Evolutionary conservation across 148 eudicot species (phyloP).

Genomic region (Hydrangea macrophylla): DNA sequence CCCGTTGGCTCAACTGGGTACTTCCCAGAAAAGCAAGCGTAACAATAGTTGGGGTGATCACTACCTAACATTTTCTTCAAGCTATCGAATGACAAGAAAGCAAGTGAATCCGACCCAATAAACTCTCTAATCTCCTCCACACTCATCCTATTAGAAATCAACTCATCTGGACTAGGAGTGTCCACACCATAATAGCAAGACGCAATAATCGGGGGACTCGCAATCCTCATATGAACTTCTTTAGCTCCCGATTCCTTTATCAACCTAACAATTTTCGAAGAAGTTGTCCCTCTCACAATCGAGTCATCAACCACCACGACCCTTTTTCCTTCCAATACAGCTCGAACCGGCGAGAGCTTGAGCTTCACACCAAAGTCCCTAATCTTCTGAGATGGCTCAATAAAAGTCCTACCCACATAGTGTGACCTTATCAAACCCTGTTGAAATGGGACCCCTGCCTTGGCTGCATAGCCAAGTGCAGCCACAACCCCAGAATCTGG

Average conservation of each 20-base stretch:
- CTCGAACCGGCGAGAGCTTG: conserved; percentile 63
- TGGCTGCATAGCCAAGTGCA: conserved; percentile 75
- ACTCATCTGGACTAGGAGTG: conserved; percentile 79
- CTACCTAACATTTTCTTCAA: conserved; percentile 49
- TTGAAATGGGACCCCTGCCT: conserved; percentile 67
- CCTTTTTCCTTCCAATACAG: conserved; percentile 70
- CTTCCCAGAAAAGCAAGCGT: conserved; percentile 84
- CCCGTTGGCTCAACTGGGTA: conserved; percentile 69
- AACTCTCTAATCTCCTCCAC: conserved; percentile 52
- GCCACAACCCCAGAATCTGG: conserved; percentile 97
- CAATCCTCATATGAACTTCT: conserved; percentile 77
- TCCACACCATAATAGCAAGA: conserved; percentile 94
- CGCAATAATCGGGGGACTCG: conserved; percentile 62
- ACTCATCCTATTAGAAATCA: conserved; percentile 76
- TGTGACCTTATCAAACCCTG: conserved; percentile 84
- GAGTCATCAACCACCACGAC: conserved; percentile 96
- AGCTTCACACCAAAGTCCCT: conserved; percentile 84
- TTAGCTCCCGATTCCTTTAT: conserved; percentile 80
- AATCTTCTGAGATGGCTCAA: conserved; percentile 83
- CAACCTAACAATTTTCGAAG: conserved; percentile 80
- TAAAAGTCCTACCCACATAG: conserved; percentile 79
- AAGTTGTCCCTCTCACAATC: conserved; percentile 85
- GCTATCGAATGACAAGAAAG: conserved; percentile 62
- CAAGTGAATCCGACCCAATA: conserved; percentile 73
- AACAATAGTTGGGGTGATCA: conserved; percentile 56